phyloP scores from a whole-genome alignment of 768 basidiomycete species.

The Tulasnella sp. region DNA sequence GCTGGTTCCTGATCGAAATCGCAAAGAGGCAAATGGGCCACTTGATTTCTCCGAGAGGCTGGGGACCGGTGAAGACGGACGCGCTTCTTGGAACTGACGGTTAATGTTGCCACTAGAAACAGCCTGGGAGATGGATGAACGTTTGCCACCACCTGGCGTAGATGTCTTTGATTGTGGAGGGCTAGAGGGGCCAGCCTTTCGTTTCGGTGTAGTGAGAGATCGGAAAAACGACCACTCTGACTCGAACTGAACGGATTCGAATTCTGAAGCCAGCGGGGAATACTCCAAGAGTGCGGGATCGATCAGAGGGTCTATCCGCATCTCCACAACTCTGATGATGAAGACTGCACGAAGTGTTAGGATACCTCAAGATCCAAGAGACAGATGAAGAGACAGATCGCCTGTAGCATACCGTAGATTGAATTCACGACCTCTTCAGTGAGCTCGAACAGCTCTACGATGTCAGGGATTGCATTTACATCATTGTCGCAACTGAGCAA shows the following conservation, averaged over 20 bases:
- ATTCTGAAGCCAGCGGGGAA: slow-evolving; percentile 61
- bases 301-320: slow-evolving; percentile 74
- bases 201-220: slow-evolving; percentile 39
- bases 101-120: not conserved
- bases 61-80: slow-evolving; percentile 2
- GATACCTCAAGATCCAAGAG: slow-evolving; percentile 7
- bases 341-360: slow-evolving; percentile 50
- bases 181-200: not conserved
- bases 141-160: slow-evolving; percentile 40
- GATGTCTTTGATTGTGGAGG: not conserved
- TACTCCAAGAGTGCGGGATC: slow-evolving; percentile 77
- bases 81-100: not conserved
- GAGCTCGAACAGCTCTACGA: slow-evolving; percentile 71
- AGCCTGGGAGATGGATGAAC: slow-evolving; percentile 17
- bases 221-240: slow-evolving; percentile 90
- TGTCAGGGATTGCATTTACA: slow-evolving; percentile 67
- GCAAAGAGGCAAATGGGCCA: slow-evolving; percentile 1
- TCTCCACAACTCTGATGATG: slow-evolving; percentile 85
- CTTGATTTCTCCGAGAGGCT: not conserved
- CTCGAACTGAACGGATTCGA: slow-evolving; percentile 82
- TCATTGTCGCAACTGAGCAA: slow-evolving; percentile 77
- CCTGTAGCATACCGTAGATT: slow-evolving; percentile 56
- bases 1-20: not conserved
- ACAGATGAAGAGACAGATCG: slow-evolving; percentile 17
- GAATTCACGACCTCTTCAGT: slow-evolving; percentile 91